phyloP scores from a whole-genome alignment of 2,329 filamentous ascomycete species.

The Fusarium vanettenii region DNA sequence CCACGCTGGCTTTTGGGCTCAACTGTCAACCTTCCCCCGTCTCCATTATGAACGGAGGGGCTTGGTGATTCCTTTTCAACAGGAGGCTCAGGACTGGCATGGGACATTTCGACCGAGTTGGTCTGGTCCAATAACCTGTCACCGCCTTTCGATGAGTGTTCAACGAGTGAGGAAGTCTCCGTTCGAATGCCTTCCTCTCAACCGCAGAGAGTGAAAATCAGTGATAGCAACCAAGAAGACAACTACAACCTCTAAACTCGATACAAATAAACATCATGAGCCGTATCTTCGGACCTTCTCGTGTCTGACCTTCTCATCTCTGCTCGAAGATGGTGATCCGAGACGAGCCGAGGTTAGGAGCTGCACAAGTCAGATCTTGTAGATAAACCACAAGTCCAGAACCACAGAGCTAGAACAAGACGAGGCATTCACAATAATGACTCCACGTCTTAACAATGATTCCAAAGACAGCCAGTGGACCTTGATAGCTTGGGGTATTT shows the following conservation, averaged over 20 bases:
- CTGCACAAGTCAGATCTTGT: background rate
- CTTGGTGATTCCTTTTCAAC: fast-evolving
- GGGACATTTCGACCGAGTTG: background rate
- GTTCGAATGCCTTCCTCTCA: background rate
- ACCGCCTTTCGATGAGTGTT: background rate
- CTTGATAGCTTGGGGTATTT: background rate
- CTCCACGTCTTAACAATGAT: background rate
- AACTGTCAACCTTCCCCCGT: background rate
- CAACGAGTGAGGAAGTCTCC: background rate
- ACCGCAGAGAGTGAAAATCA: background rate
- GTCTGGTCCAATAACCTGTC: background rate
- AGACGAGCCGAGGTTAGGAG: background rate
- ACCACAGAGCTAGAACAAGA: background rate
- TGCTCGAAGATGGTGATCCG: background rate
- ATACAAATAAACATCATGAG: background rate
- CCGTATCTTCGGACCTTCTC: background rate
- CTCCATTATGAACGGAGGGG: background rate
- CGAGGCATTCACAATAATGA: background rate
- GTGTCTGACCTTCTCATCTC: background rate
- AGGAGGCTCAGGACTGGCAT: background rate
- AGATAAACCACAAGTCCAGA: background rate
- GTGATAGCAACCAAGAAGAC: background rate
- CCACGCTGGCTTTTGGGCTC: background rate
- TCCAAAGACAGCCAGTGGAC: background rate
- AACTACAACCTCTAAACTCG: background rate